Percentiles rank a stretch among this genome's conserved stretches.
Evolutionary conservation across 1,284 basidiomycete species (phyloP).

Genomic region (Volvariella volvacea): DNA sequence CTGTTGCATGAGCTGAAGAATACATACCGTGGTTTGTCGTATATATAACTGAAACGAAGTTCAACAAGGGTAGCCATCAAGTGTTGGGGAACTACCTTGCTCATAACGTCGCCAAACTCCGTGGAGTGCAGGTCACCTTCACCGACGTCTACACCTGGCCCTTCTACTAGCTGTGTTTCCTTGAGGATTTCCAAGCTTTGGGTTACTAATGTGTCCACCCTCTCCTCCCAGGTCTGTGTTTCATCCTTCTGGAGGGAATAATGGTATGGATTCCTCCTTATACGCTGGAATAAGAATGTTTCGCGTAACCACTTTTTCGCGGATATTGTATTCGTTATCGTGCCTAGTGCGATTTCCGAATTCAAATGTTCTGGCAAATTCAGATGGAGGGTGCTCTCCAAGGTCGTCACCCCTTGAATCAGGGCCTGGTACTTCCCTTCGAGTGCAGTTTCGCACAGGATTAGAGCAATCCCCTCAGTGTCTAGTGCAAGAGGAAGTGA

Average conservation of each 20-base stretch:
- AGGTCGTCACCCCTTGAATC: slow-evolving; percentile 58
- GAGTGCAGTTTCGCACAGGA: slow-evolving; percentile 72
- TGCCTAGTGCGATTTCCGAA: slow-evolving; percentile 84
- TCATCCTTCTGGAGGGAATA: slow-evolving; percentile 62
- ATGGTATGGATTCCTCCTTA: slow-evolving; percentile 74
- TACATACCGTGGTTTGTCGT: slow-evolving; percentile 54
- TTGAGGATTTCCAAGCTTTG: slow-evolving; percentile 57
- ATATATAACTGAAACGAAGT: slow-evolving; percentile 53
- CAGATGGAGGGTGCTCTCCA: slow-evolving; percentile 81
- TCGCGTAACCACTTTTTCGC: slow-evolving; percentile 77
- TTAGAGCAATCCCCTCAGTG: slow-evolving; percentile 71
- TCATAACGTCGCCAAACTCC: slow-evolving; percentile 79
- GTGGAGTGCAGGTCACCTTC: slow-evolving; percentile 46
- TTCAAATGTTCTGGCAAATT: slow-evolving; percentile 88
- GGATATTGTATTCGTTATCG: slow-evolving; percentile 59
- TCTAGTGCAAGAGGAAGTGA: slow-evolving; percentile 35
- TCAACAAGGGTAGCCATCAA: slow-evolving; percentile 3
- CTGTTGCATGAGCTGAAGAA: background rate
- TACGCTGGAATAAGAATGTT: slow-evolving; percentile 80
- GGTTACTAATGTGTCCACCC: slow-evolving; percentile 66
- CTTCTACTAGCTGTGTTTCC: slow-evolving; percentile 52
- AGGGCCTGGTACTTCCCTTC: slow-evolving; percentile 67
- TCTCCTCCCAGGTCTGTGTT: slow-evolving; percentile 61
- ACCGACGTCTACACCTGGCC: slow-evolving; percentile 20
- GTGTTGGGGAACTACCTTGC: slow-evolving; percentile 48